phyloP scores from a whole-genome alignment of 1,284 basidiomycete genomes.

The Fomitiporia mediterranea region DNA sequence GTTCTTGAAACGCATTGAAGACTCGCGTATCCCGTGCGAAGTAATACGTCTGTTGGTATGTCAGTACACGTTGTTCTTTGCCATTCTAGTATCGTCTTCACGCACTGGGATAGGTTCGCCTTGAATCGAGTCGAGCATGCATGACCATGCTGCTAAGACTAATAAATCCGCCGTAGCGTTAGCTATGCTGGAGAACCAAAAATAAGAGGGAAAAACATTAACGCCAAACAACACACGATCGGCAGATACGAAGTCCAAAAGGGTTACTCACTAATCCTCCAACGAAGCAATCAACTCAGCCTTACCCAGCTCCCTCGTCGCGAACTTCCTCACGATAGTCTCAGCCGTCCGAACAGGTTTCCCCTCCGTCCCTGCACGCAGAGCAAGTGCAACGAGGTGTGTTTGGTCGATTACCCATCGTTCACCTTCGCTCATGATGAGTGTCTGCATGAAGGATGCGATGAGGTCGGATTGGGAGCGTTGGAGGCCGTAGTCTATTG shows the following conservation, averaged over 20 bases:
- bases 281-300: conserved; percentile 70
- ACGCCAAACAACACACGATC: background rate
- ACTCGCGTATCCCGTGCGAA: conserved; percentile 80
- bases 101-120: conserved; percentile 63
- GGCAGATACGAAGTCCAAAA: no score
- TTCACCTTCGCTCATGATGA: conserved; percentile 85
- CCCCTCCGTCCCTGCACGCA: conserved; percentile 57
- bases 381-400: conserved; percentile 51
- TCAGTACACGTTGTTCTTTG: conserved; percentile 13
- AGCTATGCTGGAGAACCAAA: conserved; percentile 49
- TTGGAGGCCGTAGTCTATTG: conserved; percentile 76
- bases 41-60: conserved; percentile 54
- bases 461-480: conserved; percentile 73
- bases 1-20: conserved; percentile 63
- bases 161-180: conserved; percentile 76
- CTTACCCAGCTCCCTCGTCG: conserved; percentile 71
- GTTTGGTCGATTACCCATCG: conserved; percentile 67
- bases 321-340: conserved; percentile 65
- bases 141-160: conserved; percentile 70
- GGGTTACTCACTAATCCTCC: conserved; percentile 71
- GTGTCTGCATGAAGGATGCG: conserved; percentile 76
- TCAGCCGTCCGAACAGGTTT: conserved; percentile 66
- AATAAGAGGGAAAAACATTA: conserved; percentile 1
- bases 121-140: conserved; percentile 46
- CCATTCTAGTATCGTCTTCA: conserved; percentile 4